phyloP scores from a whole-genome alignment of 169 alveolate species.

The Hepatocystis sp. region DNA sequence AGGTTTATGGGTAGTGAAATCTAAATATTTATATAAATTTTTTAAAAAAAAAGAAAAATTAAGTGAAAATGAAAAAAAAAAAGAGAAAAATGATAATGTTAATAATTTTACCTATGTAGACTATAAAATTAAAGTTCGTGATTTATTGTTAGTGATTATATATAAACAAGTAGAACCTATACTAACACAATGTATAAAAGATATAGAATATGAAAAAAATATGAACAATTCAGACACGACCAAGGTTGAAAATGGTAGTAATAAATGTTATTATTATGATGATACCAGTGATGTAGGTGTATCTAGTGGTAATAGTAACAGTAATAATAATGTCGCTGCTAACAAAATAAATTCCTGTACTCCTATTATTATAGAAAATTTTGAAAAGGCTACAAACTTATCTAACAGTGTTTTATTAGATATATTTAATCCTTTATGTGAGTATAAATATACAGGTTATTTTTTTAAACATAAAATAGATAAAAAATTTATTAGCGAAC shows the following conservation, averaged over 20 bases:
- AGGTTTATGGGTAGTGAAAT: conserved; percentile 71
- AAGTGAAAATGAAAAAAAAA: conserved; percentile 18
- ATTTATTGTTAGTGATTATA: conserved; percentile 47
- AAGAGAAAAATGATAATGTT: not conserved
- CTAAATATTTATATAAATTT: conserved; percentile 76
- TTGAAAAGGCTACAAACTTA: conserved; percentile 75
- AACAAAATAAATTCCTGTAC: conserved; percentile 60
- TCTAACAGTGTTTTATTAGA: conserved; percentile 41
- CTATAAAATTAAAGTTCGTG: conserved; percentile 68
- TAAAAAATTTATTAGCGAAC: conserved; percentile 21
- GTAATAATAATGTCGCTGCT: not conserved
- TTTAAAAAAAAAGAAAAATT: conserved; percentile 46
- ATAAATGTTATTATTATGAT: not conserved
- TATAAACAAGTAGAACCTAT: conserved; percentile 70
- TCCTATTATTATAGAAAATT: conserved; percentile 65
- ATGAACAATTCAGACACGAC: not conserved
- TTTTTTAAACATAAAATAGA: conserved; percentile 72
- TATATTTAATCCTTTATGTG: conserved; percentile 65
- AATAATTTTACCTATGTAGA: conserved; percentile 59
- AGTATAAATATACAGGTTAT: conserved; percentile 73
- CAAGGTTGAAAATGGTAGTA: not conserved
- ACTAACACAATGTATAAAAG: conserved; percentile 20
- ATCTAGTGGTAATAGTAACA: not conserved
- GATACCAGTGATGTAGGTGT: not conserved
- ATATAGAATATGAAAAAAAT: conserved; percentile 11